These are phyloP conservation scores for Panaeolus cyanescens DNA, from an alignment of 768 basidiomycete species.

Conservation along the genomic window DNA sequence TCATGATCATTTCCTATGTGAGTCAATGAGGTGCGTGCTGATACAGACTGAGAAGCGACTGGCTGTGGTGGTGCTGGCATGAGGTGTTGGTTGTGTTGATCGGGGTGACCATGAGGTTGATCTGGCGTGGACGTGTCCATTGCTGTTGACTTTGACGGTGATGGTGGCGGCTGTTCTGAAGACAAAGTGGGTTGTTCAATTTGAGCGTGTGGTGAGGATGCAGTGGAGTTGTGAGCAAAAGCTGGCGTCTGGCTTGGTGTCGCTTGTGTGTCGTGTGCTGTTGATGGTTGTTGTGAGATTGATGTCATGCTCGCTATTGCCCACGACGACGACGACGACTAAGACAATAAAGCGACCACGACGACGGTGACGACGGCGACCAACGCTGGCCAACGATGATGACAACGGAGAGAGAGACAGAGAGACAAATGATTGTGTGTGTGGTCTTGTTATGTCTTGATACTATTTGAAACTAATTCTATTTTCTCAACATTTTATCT, in stretches of 20 bases:
- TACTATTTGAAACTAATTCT: too few species aligned
- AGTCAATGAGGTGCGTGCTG: neutral
- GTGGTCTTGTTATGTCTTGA: neutral
- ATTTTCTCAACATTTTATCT: too few species aligned
- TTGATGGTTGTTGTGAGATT: slow-evolving; percentile 4
- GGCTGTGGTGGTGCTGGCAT: neutral
- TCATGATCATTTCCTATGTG: slow-evolving; percentile 1
- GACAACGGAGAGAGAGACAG: neutral
- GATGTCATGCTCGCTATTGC: slow-evolving; percentile 1
- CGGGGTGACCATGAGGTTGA: neutral
- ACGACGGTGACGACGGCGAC: neutral
- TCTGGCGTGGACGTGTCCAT: neutral
- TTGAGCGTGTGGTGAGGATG: neutral
- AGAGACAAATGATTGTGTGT: neutral
- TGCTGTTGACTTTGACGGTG: neutral
- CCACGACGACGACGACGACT: neutral
- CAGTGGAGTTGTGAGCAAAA: neutral
- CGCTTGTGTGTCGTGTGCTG: slow-evolving; percentile 1
- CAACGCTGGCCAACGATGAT: neutral
- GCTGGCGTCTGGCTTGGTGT: neutral
- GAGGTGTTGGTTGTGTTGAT: neutral
- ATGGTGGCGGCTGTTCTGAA: neutral
- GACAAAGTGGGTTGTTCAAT: neutral
- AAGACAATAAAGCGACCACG: neutral
- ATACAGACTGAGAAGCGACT: neutral